Evolutionary conservation across 169 alveolate species (phyloP).

Genomic region (Plasmodium inui): DNA sequence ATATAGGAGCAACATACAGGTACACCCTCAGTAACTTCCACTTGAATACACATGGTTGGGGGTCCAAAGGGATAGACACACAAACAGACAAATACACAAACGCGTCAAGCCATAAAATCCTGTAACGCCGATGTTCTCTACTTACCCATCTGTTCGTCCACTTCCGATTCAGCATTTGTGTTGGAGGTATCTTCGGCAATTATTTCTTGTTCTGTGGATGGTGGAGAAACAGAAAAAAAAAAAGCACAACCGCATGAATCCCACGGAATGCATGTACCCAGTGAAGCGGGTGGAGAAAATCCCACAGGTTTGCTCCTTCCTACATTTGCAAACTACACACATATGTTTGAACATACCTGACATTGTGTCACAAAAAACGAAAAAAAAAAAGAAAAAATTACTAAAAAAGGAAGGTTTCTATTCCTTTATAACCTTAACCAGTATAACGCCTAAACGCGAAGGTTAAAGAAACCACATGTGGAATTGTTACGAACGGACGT

Average conservation of each 20-base stretch:
- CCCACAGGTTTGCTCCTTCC: background rate
- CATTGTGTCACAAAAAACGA: constrained; percentile 26
- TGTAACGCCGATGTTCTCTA: background rate
- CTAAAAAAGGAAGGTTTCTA: background rate
- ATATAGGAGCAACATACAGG: background rate
- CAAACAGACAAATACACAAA: background rate
- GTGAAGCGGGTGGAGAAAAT: background rate
- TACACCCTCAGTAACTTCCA: background rate
- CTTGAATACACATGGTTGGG: background rate
- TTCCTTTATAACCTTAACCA: background rate
- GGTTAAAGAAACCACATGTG: background rate
- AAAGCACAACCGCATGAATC: background rate
- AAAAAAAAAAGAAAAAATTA: background rate
- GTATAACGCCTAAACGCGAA: background rate
- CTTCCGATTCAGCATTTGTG: constrained; percentile 55
- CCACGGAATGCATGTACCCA: background rate
- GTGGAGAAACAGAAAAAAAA: background rate
- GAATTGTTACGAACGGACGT: background rate
- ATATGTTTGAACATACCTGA: constrained; percentile 18
- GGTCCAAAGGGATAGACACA: background rate
- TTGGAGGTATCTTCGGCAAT: constrained; percentile 47
- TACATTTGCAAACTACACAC: background rate
- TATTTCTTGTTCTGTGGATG: constrained; percentile 36
- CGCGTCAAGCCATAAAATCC: background rate
- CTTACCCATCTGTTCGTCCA: constrained; percentile 64